Evolutionary conservation across 345 rosid genomes (phyloP).

Genomic region (Acer negundo): DNA sequence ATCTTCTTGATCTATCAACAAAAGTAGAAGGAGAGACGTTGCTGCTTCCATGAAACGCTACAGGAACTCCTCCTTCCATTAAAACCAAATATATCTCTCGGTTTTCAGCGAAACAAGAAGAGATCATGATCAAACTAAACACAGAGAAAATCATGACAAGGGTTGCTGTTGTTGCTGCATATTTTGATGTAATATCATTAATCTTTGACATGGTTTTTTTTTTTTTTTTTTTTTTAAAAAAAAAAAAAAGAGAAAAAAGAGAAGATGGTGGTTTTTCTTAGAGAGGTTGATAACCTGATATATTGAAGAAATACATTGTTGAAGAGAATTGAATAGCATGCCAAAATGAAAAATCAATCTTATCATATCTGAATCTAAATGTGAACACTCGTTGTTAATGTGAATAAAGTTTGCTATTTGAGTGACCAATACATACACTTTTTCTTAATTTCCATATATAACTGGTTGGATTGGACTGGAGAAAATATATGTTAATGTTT

Average conservation of each 20-base stretch:
- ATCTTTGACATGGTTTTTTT: conserved; percentile 20
- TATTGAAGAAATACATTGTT: background rate
- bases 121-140: background rate
- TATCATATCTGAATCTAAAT: background rate
- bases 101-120: conserved; percentile 41
- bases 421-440: conserved; percentile 3
- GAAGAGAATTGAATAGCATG: background rate
- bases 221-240: background rate
- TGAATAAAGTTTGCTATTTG: conserved; percentile 24
- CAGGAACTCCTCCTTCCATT: conserved; percentile 66
- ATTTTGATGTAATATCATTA: conserved; percentile 13
- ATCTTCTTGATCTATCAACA: conserved; percentile 5
- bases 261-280: background rate
- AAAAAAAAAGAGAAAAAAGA: background rate
- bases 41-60: conserved; percentile 41
- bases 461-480: background rate
- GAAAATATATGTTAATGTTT: background rate
- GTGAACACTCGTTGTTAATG: conserved; percentile 18
- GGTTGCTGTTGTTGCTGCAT: background rate
- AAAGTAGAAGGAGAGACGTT: background rate
- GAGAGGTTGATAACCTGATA: background rate
- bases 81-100: conserved; percentile 53
- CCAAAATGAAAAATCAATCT: background rate
- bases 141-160: conserved; percentile 25
- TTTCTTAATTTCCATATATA: background rate